A percentile compares a stretch with the other conserved stretches of the same genome.
Conservation (phyloP, 2,329 filamentous ascomycete species). For the Chalara sp. region DNA sequence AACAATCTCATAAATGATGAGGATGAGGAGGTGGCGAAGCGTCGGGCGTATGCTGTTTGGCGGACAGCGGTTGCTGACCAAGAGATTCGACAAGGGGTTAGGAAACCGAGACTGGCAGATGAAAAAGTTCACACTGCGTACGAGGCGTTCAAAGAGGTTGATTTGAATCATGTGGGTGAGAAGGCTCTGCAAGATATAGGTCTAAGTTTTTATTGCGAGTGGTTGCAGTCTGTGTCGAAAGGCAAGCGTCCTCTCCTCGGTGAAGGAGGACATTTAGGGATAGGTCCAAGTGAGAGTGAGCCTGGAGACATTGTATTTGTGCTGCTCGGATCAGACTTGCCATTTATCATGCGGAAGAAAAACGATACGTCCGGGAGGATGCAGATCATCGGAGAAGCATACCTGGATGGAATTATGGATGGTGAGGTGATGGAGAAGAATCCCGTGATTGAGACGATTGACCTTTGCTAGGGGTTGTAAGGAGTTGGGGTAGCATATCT, state of each 20-base stretch:
- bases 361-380: background rate
- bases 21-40: no score
- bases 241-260: constrained; percentile 6
- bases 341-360: constrained; percentile 6
- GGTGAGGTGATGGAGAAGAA: constrained; percentile 7
- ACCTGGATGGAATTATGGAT: constrained; percentile 13
- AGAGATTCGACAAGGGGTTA: constrained; percentile 7
- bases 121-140: constrained; percentile 3
- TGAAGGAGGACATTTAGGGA: constrained; percentile 2
- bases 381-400: constrained; percentile 10
- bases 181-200: constrained; percentile 3
- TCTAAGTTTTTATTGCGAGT: constrained; percentile 7
- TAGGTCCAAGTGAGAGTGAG: constrained; percentile 9
- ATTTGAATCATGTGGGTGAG: constrained; percentile 2
- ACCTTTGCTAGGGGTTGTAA: no score
- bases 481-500: no score
- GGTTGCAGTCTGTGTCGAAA: constrained; percentile 4
- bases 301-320: constrained; percentile 8
- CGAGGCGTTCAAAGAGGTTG: constrained; percentile 2
- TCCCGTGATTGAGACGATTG: constrained; percentile 3
- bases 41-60: constrained; percentile 5
- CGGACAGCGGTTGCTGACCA: constrained; percentile 8
- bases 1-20: no score
- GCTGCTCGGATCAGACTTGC: constrained; percentile 5
- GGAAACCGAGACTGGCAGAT: constrained; percentile 7